Percentiles rank a stretch among this genome's conserved stretches.
Evolutionary conservation across 345 rosid genomes (phyloP).

Genomic region (Hypericum perforatum): DNA sequence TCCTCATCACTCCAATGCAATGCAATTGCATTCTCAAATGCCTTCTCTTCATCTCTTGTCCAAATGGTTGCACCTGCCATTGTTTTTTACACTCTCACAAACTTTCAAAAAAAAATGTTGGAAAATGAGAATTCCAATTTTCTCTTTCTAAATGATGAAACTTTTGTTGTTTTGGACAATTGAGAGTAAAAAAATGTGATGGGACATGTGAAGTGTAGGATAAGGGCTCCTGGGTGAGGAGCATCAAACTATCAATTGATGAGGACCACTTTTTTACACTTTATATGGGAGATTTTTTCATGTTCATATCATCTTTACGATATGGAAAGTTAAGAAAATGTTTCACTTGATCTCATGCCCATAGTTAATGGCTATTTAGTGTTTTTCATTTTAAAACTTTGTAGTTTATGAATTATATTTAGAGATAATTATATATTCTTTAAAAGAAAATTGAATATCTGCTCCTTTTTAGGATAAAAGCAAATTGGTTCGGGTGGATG

Average conservation of each 20-base stretch:
- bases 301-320: not conserved
- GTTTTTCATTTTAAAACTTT: too few species aligned
- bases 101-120: not conserved
- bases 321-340: too few species aligned
- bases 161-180: constrained; percentile 7
- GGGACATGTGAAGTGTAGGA: constrained; percentile 11
- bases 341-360: too few species aligned
- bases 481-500: too few species aligned
- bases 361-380: too few species aligned
- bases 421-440: too few species aligned
- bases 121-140: constrained; percentile 10
- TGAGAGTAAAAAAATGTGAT: constrained; percentile 1
- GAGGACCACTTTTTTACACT: constrained; percentile 28
- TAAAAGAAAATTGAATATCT: too few species aligned
- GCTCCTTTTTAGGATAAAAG: too few species aligned
- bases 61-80: constrained; percentile 47
- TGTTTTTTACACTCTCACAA: too few species aligned
- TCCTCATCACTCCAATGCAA: constrained; percentile 39
- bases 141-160: not conserved
- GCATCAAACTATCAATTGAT: constrained; percentile 28
- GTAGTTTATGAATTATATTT: too few species aligned
- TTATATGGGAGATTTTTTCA: constrained; percentile 21
- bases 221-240: constrained; percentile 7
- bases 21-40: constrained; percentile 75
- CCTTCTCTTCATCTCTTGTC: constrained; percentile 79